A percentile compares a stretch with the other conserved stretches of the same genome.
phyloP scores from a whole-genome alignment of 371 early-diverging fungal species.

The Rhizopus stolonifer region DNA sequence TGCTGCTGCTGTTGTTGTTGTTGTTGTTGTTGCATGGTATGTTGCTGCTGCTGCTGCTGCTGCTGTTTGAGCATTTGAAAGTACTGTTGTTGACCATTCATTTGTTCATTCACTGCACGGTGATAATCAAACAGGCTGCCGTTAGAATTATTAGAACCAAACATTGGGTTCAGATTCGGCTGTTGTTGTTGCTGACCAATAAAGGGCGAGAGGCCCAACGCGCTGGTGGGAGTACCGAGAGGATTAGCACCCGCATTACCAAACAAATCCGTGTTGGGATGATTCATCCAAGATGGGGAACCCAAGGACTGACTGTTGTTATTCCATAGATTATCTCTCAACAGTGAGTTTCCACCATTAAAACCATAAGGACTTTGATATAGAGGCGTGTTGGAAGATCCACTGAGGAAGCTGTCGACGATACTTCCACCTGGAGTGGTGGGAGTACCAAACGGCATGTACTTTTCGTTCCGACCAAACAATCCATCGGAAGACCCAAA shows the following conservation, averaged over 20 bases:
- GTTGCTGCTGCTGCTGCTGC: slow-evolving; percentile 50
- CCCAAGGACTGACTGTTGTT: slow-evolving; percentile 4
- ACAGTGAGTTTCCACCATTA: slow-evolving; percentile 15
- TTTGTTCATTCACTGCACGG: slow-evolving; percentile 34
- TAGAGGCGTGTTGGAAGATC: slow-evolving; percentile 2
- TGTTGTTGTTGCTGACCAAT: slow-evolving; percentile 28
- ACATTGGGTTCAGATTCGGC: slow-evolving; percentile 28
- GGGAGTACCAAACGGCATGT: slow-evolving; percentile 34
- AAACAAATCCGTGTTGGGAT: slow-evolving; percentile 32
- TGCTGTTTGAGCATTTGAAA: slow-evolving; percentile 51
- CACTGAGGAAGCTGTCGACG: slow-evolving; percentile 14
- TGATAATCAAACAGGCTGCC: slow-evolving; percentile 42
- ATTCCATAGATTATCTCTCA: slow-evolving; percentile 22
- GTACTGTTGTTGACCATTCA: slow-evolving; percentile 51
- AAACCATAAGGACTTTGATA: slow-evolving; percentile 23
- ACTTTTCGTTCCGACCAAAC: slow-evolving; percentile 31
- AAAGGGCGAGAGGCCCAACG: slow-evolving; percentile 20
- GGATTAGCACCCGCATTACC: slow-evolving; percentile 11
- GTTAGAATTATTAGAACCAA: slow-evolving; percentile 23
- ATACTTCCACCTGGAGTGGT: slow-evolving; percentile 20
- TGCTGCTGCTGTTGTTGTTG: slow-evolving; percentile 24
- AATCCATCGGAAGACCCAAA: slow-evolving; percentile 16
- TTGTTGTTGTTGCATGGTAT: slow-evolving; percentile 36
- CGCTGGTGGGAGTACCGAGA: slow-evolving; percentile 4
- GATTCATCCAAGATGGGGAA: slow-evolving; percentile 36